Percentiles rank a stretch among this genome's conserved stretches.
These are phyloP conservation scores for Glycine tomentella DNA, from an alignment of 306 rosid genomes.

Conservation along the genomic window DNA sequence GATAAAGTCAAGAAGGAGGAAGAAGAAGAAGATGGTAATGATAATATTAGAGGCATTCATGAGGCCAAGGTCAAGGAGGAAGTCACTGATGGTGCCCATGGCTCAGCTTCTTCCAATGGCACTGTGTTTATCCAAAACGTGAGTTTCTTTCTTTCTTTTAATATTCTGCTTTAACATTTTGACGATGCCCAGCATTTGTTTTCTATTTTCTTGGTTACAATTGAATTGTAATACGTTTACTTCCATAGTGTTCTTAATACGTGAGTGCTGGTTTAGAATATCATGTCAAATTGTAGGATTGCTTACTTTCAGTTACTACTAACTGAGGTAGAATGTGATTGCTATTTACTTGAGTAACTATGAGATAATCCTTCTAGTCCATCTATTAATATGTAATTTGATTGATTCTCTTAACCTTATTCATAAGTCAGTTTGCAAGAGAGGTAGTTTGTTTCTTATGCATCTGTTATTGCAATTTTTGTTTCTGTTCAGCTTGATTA, in stretches of 20 bases:
- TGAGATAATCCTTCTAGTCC: background rate
- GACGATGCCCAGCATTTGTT: background rate
- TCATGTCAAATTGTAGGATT: background rate
- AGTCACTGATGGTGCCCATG: constrained; percentile 49
- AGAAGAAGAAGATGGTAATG: background rate
- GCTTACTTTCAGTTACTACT: background rate
- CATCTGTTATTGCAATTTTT: background rate
- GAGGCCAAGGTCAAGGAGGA: constrained; percentile 48
- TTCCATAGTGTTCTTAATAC: background rate
- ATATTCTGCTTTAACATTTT: background rate
- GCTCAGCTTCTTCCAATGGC: constrained; percentile 51
- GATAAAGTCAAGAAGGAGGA: constrained; percentile 65
- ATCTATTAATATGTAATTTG: background rate
- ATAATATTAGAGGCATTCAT: constrained; percentile 7
- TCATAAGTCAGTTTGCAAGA: background rate
- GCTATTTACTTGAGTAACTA: no score
- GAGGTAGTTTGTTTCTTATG: constrained; percentile 4
- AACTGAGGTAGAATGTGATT: background rate
- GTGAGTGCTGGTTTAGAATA: background rate
- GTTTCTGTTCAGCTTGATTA: background rate
- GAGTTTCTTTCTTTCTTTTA: constrained; percentile 45
- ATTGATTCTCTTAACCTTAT: background rate
- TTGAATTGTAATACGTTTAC: background rate
- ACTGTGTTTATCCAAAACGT: constrained; percentile 64
- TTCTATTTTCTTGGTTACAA: background rate